Conservation (phyloP, 2,329 filamentous ascomycete genomes). For the Fusarium incarnatum region DNA sequence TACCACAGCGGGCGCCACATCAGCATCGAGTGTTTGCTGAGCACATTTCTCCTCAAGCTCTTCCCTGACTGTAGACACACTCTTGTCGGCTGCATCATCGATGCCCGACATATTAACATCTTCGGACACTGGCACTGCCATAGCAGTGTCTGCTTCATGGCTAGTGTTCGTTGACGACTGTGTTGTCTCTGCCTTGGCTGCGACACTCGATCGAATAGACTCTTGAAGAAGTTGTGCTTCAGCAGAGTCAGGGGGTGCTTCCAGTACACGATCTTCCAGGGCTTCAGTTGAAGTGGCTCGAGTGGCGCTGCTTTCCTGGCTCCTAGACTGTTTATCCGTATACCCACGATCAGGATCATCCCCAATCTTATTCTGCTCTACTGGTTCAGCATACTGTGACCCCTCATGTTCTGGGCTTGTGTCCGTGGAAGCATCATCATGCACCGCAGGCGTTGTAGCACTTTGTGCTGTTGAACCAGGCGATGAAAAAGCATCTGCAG, state of each 20-base stretch:
- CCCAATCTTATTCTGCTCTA: slow-evolving; percentile 60
- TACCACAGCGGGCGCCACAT: background rate
- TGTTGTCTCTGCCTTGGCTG: slow-evolving; percentile 23
- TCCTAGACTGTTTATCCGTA: slow-evolving; percentile 29
- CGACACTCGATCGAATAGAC: slow-evolving; percentile 50
- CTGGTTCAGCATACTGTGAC: slow-evolving; percentile 64
- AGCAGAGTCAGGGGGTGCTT: slow-evolving; percentile 47
- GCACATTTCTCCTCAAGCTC: slow-evolving; percentile 1
- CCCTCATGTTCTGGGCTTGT: slow-evolving; percentile 80
- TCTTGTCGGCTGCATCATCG: background rate
- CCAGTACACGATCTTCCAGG: slow-evolving; percentile 38
- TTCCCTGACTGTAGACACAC: background rate
- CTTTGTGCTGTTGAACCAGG: slow-evolving; percentile 78
- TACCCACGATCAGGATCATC: slow-evolving; percentile 50
- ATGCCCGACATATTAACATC: slow-evolving; percentile 17
- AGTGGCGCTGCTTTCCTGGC: slow-evolving; percentile 1
- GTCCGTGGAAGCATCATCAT: slow-evolving; percentile 75
- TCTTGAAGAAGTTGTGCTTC: slow-evolving; percentile 62
- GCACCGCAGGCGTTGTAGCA: slow-evolving; percentile 76
- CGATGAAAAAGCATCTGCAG: slow-evolving; percentile 63
- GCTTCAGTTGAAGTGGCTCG: slow-evolving; percentile 32
- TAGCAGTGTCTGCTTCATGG: slow-evolving; percentile 5
- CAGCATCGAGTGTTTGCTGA: background rate
- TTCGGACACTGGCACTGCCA: slow-evolving; percentile 3
- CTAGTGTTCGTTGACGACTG: slow-evolving; percentile 4